Conservation (phyloP, 148 eudicot species). For the Heliosperma pusillum region DNA sequence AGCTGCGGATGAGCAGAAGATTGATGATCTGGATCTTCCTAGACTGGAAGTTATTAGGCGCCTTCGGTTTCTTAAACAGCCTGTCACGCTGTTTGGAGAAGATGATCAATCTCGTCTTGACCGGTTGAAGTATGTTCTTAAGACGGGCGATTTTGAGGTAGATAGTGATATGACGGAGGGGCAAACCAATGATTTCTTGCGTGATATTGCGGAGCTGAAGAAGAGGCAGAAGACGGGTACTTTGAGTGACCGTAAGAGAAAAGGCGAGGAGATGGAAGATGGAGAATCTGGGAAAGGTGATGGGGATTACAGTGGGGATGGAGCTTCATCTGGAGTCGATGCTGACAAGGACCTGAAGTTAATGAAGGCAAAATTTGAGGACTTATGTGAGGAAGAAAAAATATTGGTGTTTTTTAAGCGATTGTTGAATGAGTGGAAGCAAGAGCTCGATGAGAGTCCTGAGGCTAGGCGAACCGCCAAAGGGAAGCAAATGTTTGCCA, state of each 20-base stretch:
- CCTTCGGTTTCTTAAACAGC: constrained; percentile 72
- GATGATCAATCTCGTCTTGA: constrained; percentile 74
- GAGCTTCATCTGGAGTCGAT: constrained; percentile 59
- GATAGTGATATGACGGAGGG: constrained; percentile 94
- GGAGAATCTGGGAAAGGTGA: constrained; percentile 79
- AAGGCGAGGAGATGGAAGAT: constrained; percentile 58
- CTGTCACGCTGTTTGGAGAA: constrained; percentile 84
- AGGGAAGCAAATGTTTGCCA: constrained; percentile 87
- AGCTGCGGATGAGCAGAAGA: constrained; percentile 62
- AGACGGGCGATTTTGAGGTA: constrained; percentile 74
- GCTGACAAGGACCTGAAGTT: constrained; percentile 80
- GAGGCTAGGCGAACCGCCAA: constrained; percentile 84
- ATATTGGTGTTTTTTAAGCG: constrained; percentile 89
- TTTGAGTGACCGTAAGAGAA: constrained; percentile 66
- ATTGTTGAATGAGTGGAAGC: constrained; percentile 90
- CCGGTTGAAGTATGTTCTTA: constrained; percentile 67
- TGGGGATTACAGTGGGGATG: constrained; percentile 73
- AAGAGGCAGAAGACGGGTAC: constrained; percentile 80
- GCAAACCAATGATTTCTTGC: constrained; percentile 87
- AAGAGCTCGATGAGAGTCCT: constrained; percentile 66
- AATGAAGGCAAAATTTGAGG: constrained; percentile 76
- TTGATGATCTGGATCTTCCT: constrained; percentile 63
- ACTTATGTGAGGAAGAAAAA: constrained; percentile 87
- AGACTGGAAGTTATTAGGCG: constrained; percentile 77
- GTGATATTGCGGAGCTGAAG: constrained; percentile 87